Evolutionary conservation across 352 stramenopile species (phyloP).

Genomic region (Phytopythium boreale): DNA sequence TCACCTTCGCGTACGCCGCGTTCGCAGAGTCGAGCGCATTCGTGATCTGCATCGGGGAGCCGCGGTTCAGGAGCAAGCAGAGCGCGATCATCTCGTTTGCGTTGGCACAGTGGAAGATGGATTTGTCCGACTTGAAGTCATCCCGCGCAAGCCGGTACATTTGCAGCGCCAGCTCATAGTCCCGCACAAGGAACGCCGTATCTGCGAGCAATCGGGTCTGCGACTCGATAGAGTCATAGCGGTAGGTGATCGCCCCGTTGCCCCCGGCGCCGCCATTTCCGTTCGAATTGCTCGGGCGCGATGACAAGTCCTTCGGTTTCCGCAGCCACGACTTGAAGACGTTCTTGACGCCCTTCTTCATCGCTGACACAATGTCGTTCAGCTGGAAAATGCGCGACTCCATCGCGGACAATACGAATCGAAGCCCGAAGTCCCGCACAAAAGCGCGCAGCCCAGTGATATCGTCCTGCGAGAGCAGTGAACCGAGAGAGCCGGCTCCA

Average conservation of each 20-base stretch:
- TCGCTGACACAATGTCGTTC: slow-evolving; percentile 86
- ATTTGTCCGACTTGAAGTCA: slow-evolving; percentile 91
- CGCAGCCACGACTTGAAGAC: slow-evolving; percentile 90
- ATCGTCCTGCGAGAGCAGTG: slow-evolving; percentile 67
- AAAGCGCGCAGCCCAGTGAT: slow-evolving; percentile 60
- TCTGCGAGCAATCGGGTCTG: slow-evolving; percentile 88
- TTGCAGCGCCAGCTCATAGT: slow-evolving; percentile 87
- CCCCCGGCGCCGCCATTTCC: slow-evolving; percentile 6
- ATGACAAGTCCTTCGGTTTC: slow-evolving; percentile 78
- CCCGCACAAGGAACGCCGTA: slow-evolving; percentile 86
- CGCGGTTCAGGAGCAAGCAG: slow-evolving; percentile 74
- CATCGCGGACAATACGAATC: slow-evolving; percentile 76
- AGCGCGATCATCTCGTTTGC: slow-evolving; percentile 89
- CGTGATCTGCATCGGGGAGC: slow-evolving; percentile 80
- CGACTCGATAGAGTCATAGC: slow-evolving; percentile 84
- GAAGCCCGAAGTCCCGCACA: slow-evolving; percentile 71
- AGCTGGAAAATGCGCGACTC: slow-evolving; percentile 83
- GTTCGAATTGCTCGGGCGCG: slow-evolving; percentile 14
- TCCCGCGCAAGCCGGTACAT: slow-evolving; percentile 91
- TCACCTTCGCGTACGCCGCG: slow-evolving; percentile 60
- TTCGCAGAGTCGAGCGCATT: slow-evolving; percentile 74
- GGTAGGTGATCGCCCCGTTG: slow-evolving; percentile 50
- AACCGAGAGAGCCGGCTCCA: slow-evolving; percentile 22
- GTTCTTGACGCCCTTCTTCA: slow-evolving; percentile 92
- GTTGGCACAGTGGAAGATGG: slow-evolving; percentile 73